A percentile compares a stretch with the other conserved stretches of the same genome.
Evolutionary conservation across 1,284 basidiomycete species (phyloP).

Genomic region (Austroboletus novae-zelandiae): DNA sequence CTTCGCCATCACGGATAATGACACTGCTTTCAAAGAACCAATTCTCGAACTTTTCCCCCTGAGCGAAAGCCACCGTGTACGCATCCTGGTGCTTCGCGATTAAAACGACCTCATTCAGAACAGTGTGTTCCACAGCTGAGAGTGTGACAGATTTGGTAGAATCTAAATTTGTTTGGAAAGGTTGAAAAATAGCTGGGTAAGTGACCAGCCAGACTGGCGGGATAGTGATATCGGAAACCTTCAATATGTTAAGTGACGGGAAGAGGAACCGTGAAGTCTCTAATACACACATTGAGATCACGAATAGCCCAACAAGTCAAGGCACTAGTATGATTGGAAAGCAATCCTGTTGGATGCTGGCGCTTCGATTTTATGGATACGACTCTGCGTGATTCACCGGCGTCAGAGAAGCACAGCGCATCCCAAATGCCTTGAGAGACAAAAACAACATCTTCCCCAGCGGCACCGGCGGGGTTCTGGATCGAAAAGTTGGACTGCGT

Average conservation of each 20-base stretch:
- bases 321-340: conserved; percentile 2
- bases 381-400: conserved; percentile 11
- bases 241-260: conserved; percentile 9
- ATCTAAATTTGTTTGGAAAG: conserved; percentile 11
- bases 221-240: conserved; percentile 28
- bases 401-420: conserved; percentile 18
- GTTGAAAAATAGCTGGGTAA: conserved; percentile 30
- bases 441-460: conserved; percentile 21
- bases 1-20: conserved; percentile 51
- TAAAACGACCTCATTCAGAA: conserved; percentile 44
- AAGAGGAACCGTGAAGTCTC: neutral
- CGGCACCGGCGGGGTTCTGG: neutral
- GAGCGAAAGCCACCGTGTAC: conserved; percentile 29
- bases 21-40: conserved; percentile 33
- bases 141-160: conserved; percentile 20
- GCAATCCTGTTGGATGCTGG: conserved; percentile 9
- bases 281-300: conserved; percentile 24
- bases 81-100: conserved; percentile 46
- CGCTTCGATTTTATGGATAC: conserved; percentile 27
- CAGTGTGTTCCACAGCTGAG: conserved; percentile 16
- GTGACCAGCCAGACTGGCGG: conserved; percentile 27
- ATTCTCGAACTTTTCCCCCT: conserved; percentile 19
- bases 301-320: conserved; percentile 30
- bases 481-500: conserved; percentile 25
- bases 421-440: conserved; percentile 36